Evolutionary conservation across 768 basidiomycete genomes (phyloP), one percentile per base, ranked within the genome.

Genomic region (Pleurotus ostreatus): DNA sequence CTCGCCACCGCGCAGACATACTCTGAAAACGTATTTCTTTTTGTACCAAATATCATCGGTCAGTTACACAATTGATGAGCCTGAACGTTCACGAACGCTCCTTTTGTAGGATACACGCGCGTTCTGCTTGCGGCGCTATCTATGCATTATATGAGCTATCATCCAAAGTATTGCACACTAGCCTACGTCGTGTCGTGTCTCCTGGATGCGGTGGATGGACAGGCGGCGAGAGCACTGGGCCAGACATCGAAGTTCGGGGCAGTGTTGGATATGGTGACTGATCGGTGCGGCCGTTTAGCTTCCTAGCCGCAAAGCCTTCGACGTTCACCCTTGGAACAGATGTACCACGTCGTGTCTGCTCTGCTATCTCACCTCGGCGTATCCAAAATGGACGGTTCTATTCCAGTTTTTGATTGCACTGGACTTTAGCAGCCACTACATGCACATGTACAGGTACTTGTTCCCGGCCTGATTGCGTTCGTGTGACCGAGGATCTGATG

Each of bases 191-290:
- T 98, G 56, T 98, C 94, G 9, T 94, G 92, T 68, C 78, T 99
- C 43, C 77, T 99, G 62, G 97, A 99, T 66, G 97, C 94, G 13
- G 88, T 95, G 25, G 97, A 98, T 61, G 97, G 97, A 2, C 86
- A 89, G 66, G 95, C 89, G 7, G 97, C 97, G 11, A 79, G 97
- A 46, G 84, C 85, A 0, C 75, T 97, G 41, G 86, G 85, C 9
- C 95, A 99, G 72, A 89, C 93, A 4, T 94, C 91, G 55, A 95
- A 96, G 74, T 98, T 98, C 71, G 97, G 97, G 20, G 94, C 94
- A 2, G 96, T 98, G 44, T 74, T 99, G 64, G 97, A 99, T 71
- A 99, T 99, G 97, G 96, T 99, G 41, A 98, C 97, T 5, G 97
- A 99, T 71, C 78, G 96, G 94, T 96, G 61, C 61, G 86, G 54